phyloP scores from a whole-genome alignment of 1,139 yeast genomes.

The Protomyces inundatus region DNA sequence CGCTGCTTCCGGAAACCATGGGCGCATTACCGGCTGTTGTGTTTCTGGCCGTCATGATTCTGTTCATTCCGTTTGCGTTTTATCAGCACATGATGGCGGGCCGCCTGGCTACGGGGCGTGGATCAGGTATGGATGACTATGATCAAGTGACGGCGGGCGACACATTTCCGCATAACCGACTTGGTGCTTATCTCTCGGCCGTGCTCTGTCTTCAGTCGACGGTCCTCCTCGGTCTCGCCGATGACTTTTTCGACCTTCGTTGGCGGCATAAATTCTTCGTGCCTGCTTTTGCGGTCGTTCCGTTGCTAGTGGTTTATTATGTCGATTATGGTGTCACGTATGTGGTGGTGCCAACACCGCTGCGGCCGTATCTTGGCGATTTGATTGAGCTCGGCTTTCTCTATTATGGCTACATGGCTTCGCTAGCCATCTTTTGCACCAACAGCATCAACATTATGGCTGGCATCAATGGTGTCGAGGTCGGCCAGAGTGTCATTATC shows the following conservation, averaged over 20 bases:
- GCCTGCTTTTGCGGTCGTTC: constrained; percentile 92
- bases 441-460: constrained; percentile 95
- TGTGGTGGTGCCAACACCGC: constrained; percentile 73
- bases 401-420: constrained; percentile 84
- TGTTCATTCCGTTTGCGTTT: constrained; percentile 84
- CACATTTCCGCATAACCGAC: constrained; percentile 71
- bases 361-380: constrained; percentile 41
- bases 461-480: constrained; percentile 93
- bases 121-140: constrained; percentile 53
- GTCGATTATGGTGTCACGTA: constrained; percentile 92
- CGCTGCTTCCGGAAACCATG: constrained; percentile 80
- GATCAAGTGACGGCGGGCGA: background rate
- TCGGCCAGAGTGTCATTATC: constrained; percentile 82
- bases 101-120: constrained; percentile 34
- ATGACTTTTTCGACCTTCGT: constrained; percentile 87
- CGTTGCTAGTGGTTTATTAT: constrained; percentile 81
- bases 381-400: constrained; percentile 44
- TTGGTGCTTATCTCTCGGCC: constrained; percentile 82
- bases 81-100: constrained; percentile 60
- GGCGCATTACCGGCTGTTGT: constrained; percentile 83
- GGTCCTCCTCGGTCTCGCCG: constrained; percentile 80
- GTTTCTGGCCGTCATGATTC: constrained; percentile 72
- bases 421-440: constrained; percentile 88
- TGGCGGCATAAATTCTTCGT: constrained; percentile 96
- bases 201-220: constrained; percentile 78